Evolutionary conservation across 2,329 filamentous ascomycete genomes (phyloP), one percentile per base, ranked within the genome.

Genomic region (Decorospora gaudefroyi): DNA sequence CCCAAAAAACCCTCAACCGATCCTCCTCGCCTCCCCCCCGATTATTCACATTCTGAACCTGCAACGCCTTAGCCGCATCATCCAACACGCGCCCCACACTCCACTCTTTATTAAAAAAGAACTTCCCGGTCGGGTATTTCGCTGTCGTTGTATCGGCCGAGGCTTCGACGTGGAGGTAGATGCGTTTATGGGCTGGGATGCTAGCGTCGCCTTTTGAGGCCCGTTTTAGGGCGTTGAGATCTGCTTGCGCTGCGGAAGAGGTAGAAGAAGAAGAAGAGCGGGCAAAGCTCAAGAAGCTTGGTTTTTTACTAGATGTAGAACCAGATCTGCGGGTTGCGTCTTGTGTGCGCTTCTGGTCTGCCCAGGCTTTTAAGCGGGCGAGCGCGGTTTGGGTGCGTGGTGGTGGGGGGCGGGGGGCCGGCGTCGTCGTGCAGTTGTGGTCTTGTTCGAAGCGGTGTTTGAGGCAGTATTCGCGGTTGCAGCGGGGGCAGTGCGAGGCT

Each of bases 131-230:
- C 3, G 91, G 90, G 29, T 88, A 84, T 69, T 95, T 95, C 5
- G 87, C 83, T 38, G 84, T 87, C 1, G 90, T 86, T 0, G 90
- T 95, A 61, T 89, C 88, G 7, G 88, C 88, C 62, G 91, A 90
- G 0, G 92, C 93, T 67, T 97, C 92, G 12, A 96, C 88, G 65
- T 88, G 85, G 1, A 99, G 65, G 65, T 97, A 97, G 1, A 99
- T 74, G n/a, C 93, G 77, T 74, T 95, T 95, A 53, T 96, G 90
- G 0, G 77, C 70, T 0, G 90, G 78, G 0, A 96, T 72, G 61
- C 90, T 92, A 7, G 84, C 83, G 54, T 97, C 92, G 1, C 95
- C 95, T 73, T 96, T 96, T 2, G 93, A 92, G 0, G 81, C 84
- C 67, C 86, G 87, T 74, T 96, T 96, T 28, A 99, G 76, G 7